Evolutionary conservation across 2,329 filamentous ascomycete genomes (phyloP).

Genomic region (Colletotrichum incanum): DNA sequence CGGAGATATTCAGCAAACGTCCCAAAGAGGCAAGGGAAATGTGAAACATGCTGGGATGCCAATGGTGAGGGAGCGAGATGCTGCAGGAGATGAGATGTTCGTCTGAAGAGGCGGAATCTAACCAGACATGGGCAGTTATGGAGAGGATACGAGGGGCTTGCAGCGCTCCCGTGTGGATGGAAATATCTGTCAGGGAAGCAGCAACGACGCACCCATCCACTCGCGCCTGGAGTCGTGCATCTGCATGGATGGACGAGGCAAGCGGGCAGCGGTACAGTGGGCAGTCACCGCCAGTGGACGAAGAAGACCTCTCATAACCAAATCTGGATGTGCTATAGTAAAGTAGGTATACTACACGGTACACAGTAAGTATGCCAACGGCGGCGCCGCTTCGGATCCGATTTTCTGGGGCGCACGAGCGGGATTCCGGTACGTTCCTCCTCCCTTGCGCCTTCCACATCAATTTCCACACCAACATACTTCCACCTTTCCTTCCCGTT

Average conservation of each 20-base stretch:
- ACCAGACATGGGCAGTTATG: background rate
- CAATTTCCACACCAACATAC: background rate
- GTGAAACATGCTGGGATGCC: constrained; percentile 27
- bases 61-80: constrained; percentile 1
- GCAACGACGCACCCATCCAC: background rate
- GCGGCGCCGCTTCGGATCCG: constrained; percentile 29
- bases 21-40: constrained; percentile 9
- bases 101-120: constrained; percentile 22
- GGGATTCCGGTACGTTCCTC: background rate
- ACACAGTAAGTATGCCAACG: background rate
- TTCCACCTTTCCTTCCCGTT: background rate
- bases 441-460: background rate
- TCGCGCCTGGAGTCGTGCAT: background rate
- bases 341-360: too few relatives aligned
- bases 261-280: background rate
- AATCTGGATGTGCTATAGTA: background rate
- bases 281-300: background rate
- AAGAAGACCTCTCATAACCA: too few relatives aligned
- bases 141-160: background rate
- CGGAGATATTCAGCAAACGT: background rate
- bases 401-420: constrained; percentile 9
- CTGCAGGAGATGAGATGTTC: constrained; percentile 16
- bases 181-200: constrained; percentile 3
- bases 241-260: constrained; percentile 4
- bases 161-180: constrained; percentile 15